Conservation (phyloP, 2,329 filamentous ascomycete species). For the Helotiales sp. region DNA sequence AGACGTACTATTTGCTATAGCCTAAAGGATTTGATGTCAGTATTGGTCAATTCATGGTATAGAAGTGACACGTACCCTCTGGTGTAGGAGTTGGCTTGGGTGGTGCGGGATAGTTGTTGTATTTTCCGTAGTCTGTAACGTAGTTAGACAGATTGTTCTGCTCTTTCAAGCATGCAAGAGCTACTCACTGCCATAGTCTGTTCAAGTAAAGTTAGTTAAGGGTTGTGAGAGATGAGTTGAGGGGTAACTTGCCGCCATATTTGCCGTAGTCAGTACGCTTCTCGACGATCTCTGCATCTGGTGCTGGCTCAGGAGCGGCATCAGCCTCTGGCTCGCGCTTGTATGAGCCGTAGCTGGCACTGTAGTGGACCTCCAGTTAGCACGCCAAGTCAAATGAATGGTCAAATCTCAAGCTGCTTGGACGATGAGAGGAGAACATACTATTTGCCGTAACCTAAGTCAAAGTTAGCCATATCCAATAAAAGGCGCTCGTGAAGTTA, state of each 20-base stretch:
- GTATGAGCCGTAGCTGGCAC: slow-evolving; percentile 18
- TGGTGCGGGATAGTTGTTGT: slow-evolving; percentile 19
- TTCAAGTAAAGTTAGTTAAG: not conserved
- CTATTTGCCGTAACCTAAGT: not conserved
- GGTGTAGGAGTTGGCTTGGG: slow-evolving; percentile 12
- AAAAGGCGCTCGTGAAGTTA: not conserved
- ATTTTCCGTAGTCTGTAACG: slow-evolving; percentile 17
- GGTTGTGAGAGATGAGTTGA: not conserved
- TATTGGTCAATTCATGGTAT: too few relatives aligned
- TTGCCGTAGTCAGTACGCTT: slow-evolving; percentile 21
- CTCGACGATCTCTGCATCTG: slow-evolving; percentile 9
- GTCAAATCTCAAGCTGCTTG: not conserved
- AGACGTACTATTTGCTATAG: not conserved
- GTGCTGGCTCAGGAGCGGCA: slow-evolving; percentile 9
- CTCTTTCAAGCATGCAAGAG: slow-evolving; percentile 2
- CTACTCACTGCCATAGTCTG: slow-evolving; percentile 18
- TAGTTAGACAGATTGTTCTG: not conserved
- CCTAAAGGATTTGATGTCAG: not conserved
- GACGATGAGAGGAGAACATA: not conserved
- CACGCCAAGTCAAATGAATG: not conserved
- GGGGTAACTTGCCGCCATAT: slow-evolving; percentile 15
- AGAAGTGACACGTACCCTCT: not conserved
- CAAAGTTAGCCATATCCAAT: not conserved
- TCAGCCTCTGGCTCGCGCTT: slow-evolving; percentile 16
- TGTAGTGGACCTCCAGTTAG: not conserved